Conservation (phyloP, 768 basidiomycete species). For the Xerocomellus dryophilus region DNA sequence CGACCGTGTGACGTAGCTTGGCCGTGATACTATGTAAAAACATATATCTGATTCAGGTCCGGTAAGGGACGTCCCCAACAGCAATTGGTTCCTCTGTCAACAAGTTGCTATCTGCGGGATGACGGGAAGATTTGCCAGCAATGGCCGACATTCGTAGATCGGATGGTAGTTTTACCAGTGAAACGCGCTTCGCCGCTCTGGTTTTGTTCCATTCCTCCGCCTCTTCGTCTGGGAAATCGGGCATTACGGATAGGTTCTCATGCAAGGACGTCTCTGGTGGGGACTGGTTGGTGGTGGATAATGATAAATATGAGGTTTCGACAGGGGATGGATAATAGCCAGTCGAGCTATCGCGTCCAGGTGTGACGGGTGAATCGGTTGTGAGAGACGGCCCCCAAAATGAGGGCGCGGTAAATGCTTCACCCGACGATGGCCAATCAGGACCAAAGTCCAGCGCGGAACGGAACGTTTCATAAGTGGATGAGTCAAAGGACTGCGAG, state of each 20-base stretch:
- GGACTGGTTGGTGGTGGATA: slow-evolving; percentile 18
- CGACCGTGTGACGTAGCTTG: slow-evolving; percentile 4
- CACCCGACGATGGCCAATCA: slow-evolving; percentile 45
- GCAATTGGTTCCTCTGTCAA: slow-evolving; percentile 10
- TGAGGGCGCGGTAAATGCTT: slow-evolving; percentile 35
- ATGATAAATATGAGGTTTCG: slow-evolving; percentile 22
- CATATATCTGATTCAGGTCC: slow-evolving; percentile 1
- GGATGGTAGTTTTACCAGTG: slow-evolving; percentile 71
- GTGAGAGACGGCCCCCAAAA: slow-evolving; percentile 31
- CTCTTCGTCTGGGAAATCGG: slow-evolving; percentile 56
- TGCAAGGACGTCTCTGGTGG: slow-evolving; percentile 32
- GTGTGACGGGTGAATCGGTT: slow-evolving; percentile 37
- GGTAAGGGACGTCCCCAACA: slow-evolving; percentile 1
- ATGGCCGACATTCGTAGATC: slow-evolving; percentile 35
- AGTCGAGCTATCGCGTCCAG: slow-evolving; percentile 29
- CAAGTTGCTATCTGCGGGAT: background rate
- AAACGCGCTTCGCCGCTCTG: slow-evolving; percentile 80
- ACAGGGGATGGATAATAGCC: slow-evolving; percentile 33
- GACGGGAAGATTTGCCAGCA: slow-evolving; percentile 15
- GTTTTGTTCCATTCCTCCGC: slow-evolving; percentile 91
- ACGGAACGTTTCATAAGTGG: slow-evolving; percentile 58
- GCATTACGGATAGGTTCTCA: slow-evolving; percentile 45
- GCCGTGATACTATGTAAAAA: slow-evolving; percentile 6
- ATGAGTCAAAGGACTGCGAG: slow-evolving; percentile 41
- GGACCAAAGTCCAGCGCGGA: slow-evolving; percentile 59